Evolutionary conservation across 192 early-diverging fungal species (phyloP), one percentile per base, ranked within the genome.

Genomic region (Umbelopsis sp.): DNA sequence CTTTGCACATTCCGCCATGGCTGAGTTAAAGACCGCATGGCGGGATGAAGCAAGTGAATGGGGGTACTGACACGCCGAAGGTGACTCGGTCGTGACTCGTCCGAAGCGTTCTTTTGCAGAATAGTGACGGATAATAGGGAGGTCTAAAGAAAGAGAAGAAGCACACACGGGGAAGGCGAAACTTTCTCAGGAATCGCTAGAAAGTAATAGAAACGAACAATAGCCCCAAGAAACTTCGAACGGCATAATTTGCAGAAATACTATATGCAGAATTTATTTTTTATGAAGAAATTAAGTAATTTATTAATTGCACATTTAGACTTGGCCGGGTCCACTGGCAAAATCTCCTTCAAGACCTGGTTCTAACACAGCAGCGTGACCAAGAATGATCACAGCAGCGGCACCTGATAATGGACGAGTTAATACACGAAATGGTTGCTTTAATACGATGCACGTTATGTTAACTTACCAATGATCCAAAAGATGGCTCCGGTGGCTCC

Each of bases 331-430:
- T 27, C 74, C 72, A 45, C 80, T 55, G 16, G 74, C 71, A 77
- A 88, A 88, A 46, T 85, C 80, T 66, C 81, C 80, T 37, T 84
- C 84, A 25, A 88, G 68, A 41, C 81, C 81, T 52, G 86, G 81
- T 71, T 85, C 84, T 69, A 88, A 75, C 12, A 88, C 61, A 49
- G 82, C 74, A 41, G 87, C 87, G 71, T 88, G 87, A 53, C 84
- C 84, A 23, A 85, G 49, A 68, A 88, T 78, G n/a, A 78, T 67
- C 45, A 85, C 71, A 37, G 85, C 85, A 64, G 84, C 83, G 50
- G 87, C 87, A 61, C 86, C 86, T 83, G 68, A 50, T 49, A 13
- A 15, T 51, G 10, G 25, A 30, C 20, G 27, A n/a, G 27, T 30
- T 30, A 30, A 30, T 30, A 30, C 27, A 30, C 3, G 27, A 30